Evolutionary conservation across 495 filamentous ascomycete genomes (phyloP).

Genomic region (Pseudotulostoma volvatum): DNA sequence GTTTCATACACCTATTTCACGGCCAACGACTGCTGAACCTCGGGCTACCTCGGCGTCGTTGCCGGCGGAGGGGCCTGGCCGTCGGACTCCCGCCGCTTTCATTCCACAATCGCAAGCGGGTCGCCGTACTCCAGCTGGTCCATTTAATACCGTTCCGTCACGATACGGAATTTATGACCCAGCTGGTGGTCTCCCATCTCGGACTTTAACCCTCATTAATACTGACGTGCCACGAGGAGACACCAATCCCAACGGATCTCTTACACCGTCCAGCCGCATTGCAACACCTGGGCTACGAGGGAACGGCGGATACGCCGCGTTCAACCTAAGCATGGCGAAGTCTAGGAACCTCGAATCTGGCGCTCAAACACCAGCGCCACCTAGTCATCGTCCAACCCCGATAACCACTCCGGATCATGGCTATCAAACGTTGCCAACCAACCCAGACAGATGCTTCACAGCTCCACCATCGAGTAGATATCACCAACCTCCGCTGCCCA

Average conservation of each 20-base stretch:
- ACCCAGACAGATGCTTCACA: too few species aligned
- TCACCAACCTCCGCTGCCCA: not conserved
- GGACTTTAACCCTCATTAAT: conserved; percentile 7
- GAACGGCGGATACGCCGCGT: conserved; percentile 15
- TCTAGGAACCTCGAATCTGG: not conserved
- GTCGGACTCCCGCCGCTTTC: conserved; percentile 5
- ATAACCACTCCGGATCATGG: not conserved
- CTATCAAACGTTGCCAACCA: too few species aligned
- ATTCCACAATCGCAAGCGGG: conserved; percentile 3
- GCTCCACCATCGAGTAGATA: not conserved
- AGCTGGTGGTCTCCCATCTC: conserved; percentile 6
- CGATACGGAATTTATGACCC: conserved; percentile 8
- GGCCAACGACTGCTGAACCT: conserved; percentile 2
- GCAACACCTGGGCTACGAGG: conserved; percentile 4
- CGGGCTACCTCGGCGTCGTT: not conserved
- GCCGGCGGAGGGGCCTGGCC: conserved; percentile 1
- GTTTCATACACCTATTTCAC: conserved; percentile 10
- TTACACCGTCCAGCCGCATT: conserved; percentile 1
- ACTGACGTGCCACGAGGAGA: conserved; percentile 3
- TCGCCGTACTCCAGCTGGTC: conserved; percentile 5
- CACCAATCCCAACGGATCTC: conserved; percentile 1
- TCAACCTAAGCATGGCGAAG: conserved; percentile 8
- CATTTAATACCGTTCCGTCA: not conserved
- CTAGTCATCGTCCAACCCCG: conserved; percentile 1
- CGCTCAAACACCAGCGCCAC: not conserved